phyloP scores from a whole-genome alignment of 2,329 filamentous ascomycete genomes.

The Meredithiella fracta region DNA sequence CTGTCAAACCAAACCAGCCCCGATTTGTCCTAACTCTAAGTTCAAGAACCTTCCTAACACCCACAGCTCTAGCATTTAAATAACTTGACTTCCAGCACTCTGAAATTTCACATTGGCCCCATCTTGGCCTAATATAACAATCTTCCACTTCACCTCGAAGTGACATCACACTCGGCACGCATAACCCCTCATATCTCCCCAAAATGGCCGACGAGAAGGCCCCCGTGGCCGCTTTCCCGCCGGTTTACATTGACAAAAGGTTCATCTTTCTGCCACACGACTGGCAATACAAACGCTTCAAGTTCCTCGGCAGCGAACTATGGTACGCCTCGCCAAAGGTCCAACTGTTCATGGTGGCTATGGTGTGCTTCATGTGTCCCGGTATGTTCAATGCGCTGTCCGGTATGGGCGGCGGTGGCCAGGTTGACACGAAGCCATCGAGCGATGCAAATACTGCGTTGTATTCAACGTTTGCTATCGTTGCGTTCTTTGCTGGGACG shows the following conservation, averaged over 20 bases:
- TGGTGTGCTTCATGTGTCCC: slow-evolving; percentile 45
- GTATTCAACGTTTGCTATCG: slow-evolving; percentile 53
- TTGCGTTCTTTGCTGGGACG: slow-evolving; percentile 57
- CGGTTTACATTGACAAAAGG: no score
- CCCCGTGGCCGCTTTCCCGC: not conserved
- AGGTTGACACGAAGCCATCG: slow-evolving; percentile 35
- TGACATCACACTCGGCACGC: no score
- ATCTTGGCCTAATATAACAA: no score
- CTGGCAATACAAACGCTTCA: slow-evolving; percentile 53
- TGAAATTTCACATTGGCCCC: no score
- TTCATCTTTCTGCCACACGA: slow-evolving; percentile 28
- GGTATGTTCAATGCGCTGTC: slow-evolving; percentile 56
- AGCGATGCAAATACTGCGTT: slow-evolving; percentile 55
- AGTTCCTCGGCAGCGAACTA: slow-evolving; percentile 35
- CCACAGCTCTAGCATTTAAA: no score
- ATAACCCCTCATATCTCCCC: not conserved
- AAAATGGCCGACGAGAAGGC: not conserved
- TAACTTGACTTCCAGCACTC: no score
- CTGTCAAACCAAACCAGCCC: no score
- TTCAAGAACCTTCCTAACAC: no score
- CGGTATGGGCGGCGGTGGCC: slow-evolving; percentile 49
- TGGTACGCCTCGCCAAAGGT: slow-evolving; percentile 61
- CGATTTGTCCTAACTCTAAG: no score
- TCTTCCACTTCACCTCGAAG: no score
- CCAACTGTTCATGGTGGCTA: slow-evolving; percentile 51